Evolutionary conservation across 805 yeast genomes (phyloP).

Genomic region (Nadsonia fulvescens): DNA sequence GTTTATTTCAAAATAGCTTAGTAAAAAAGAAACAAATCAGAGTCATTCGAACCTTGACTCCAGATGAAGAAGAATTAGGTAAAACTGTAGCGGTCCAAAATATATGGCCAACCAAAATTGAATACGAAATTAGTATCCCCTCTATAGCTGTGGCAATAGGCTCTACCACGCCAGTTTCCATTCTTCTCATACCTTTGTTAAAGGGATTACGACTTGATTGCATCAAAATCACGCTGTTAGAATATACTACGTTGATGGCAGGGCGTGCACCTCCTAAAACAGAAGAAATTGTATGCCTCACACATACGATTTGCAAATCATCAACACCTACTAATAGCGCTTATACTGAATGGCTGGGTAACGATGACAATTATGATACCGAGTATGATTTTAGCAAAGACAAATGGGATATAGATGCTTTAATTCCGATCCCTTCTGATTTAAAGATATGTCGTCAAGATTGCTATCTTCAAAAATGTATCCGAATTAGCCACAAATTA

Average conservation of each 20-base stretch:
- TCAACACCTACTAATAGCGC: no score
- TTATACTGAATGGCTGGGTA: no score
- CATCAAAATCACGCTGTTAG: constrained; percentile 51
- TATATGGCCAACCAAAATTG: constrained; percentile 89
- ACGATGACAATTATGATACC: constrained; percentile 20
- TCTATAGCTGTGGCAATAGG: constrained; percentile 84
- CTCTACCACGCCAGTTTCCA: constrained; percentile 47
- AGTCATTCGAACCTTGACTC: constrained; percentile 68
- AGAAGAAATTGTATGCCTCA: constrained; percentile 36
- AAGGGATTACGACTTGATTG: constrained; percentile 69
- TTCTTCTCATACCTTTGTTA: constrained; percentile 57
- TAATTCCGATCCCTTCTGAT: constrained; percentile 50
- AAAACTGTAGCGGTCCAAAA: constrained; percentile 90
- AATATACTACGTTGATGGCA: constrained; percentile 41
- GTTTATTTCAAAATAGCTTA: constrained; percentile 49
- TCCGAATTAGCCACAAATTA: constrained; percentile 78
- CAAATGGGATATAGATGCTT: constrained; percentile 55
- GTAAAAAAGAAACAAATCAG: constrained; percentile 54
- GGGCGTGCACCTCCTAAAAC: no score
- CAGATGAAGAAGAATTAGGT: constrained; percentile 72
- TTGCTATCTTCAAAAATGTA: constrained; percentile 46
- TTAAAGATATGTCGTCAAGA: constrained; percentile 73
- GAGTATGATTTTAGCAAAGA: no score
- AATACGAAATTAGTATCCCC: constrained; percentile 74
- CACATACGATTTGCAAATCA: no score